Percentiles rank a stretch among this genome's conserved stretches.
phyloP scores from a whole-genome alignment of 2,329 filamentous ascomycete genomes.

The Penicillium sclerotigenum region DNA sequence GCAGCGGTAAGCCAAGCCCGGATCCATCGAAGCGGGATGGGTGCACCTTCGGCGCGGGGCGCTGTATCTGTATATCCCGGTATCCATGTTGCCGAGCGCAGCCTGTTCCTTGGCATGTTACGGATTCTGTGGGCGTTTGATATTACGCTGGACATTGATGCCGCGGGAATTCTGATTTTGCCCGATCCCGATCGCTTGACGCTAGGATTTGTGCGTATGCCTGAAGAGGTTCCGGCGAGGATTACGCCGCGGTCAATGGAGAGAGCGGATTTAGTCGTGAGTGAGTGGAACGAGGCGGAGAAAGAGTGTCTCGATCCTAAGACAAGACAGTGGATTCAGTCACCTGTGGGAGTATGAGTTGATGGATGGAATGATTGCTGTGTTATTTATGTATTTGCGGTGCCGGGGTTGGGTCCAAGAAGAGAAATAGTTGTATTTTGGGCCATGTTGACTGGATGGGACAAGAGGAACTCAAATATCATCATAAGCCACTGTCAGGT shows the following conservation, averaged over 20 bases:
- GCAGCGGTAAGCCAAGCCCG: conserved; percentile 33
- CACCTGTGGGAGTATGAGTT: not conserved
- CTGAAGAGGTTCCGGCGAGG: conserved; percentile 37
- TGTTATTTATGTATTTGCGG: not conserved
- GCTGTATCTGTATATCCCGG: conserved; percentile 59
- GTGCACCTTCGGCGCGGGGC: conserved; percentile 56
- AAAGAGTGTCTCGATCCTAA: conserved; percentile 7
- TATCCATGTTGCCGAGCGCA: conserved; percentile 53
- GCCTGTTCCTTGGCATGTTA: conserved; percentile 49
- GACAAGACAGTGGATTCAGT: conserved; percentile 13
- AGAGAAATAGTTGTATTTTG: not conserved
- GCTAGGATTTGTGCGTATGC: conserved; percentile 46
- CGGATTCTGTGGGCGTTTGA: conserved; percentile 51
- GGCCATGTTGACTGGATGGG: not conserved
- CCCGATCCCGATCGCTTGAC: conserved; percentile 42
- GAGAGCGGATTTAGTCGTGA: conserved; percentile 23
- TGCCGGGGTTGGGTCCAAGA: not conserved
- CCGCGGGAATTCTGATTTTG: conserved; percentile 32
- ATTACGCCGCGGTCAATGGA: conserved; percentile 37
- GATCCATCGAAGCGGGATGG: conserved; percentile 49
- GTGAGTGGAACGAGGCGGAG: conserved; percentile 14
- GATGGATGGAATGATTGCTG: not conserved
- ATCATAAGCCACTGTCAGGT: too few species aligned
- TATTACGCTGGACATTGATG: conserved; percentile 32
- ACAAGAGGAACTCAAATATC: not conserved